Conservation (phyloP, 2,329 filamentous ascomycete genomes). For the Colletotrichum sojae region DNA sequence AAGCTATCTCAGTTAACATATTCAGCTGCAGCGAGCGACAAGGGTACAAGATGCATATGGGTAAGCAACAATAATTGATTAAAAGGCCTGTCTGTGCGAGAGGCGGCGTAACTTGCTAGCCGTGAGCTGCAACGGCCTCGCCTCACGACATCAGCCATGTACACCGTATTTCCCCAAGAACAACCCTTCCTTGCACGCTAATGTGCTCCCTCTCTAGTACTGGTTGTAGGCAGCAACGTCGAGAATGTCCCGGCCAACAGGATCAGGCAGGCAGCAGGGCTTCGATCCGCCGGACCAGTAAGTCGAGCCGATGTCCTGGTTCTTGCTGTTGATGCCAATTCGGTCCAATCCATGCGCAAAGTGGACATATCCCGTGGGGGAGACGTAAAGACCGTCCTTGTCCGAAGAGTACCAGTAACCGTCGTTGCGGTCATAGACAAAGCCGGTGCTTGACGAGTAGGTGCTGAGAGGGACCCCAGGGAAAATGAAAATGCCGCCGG, state of each 20-base stretch:
- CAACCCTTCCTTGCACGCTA: no score
- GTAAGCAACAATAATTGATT: no score
- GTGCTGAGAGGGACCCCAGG: background rate
- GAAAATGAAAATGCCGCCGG: background rate
- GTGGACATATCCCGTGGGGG: slow-evolving; percentile 15
- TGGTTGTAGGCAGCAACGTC: slow-evolving; percentile 22
- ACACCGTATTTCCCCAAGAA: no score
- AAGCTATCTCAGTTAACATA: no score
- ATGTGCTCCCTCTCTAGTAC: no score
- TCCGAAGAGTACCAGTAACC: slow-evolving; percentile 32
- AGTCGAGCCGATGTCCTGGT: slow-evolving; percentile 15
- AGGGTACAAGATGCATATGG: no score
- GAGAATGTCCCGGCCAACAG: slow-evolving; percentile 24
- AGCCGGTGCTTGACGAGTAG: background rate
- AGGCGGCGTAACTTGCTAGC: no score
- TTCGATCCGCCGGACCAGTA: slow-evolving; percentile 21
- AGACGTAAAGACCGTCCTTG: slow-evolving; percentile 18
- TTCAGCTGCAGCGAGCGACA: no score
- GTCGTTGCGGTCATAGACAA: background rate
- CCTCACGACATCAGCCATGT: no score
- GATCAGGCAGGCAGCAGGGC: slow-evolving; percentile 33
- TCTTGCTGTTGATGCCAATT: slow-evolving; percentile 20
- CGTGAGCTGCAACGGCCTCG: no score
- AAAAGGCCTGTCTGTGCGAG: no score
- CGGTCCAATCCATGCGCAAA: slow-evolving; percentile 10